These are phyloP conservation scores for Kockovaella imperatae DNA, from an alignment of 768 basidiomycete species.

Conservation along the genomic window DNA sequence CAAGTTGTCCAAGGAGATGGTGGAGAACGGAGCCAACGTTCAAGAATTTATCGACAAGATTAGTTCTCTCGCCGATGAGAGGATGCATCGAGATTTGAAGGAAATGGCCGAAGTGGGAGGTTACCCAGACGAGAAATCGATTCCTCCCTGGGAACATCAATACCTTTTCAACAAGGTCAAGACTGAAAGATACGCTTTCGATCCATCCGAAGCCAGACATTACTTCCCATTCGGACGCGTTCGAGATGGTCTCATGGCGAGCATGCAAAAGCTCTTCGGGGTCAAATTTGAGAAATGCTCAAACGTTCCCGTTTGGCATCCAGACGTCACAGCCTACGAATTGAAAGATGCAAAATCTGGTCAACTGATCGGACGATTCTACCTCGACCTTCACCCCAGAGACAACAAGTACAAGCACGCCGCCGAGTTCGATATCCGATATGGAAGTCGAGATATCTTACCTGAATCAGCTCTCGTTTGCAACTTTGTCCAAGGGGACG, in stretches of 20 bases:
- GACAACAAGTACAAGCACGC: conserved; percentile 2
- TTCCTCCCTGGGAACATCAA: neutral
- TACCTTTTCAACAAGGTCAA: neutral
- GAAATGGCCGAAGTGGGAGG: neutral
- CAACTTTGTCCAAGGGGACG: neutral
- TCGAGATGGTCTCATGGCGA: neutral
- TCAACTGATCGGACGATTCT: neutral
- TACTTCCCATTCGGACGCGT: neutral
- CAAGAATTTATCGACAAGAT: conserved; percentile 1
- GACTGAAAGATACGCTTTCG: neutral
- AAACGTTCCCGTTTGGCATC: neutral
- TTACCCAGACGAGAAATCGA: neutral
- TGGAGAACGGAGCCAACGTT: neutral
- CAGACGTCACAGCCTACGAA: neutral
- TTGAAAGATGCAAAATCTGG: neutral
- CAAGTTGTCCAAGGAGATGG: neutral
- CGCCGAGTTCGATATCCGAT: neutral
- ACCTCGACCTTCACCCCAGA: neutral
- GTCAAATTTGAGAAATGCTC: neutral
- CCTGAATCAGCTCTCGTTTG: neutral
- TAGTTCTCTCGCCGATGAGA: neutral
- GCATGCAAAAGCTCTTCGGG: neutral
- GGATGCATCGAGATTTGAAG: neutral
- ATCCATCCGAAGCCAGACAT: neutral
- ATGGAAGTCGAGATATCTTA: neutral